Conservation (phyloP, 2,329 filamentous ascomycete species). For the Elsinoe ampelina region DNA sequence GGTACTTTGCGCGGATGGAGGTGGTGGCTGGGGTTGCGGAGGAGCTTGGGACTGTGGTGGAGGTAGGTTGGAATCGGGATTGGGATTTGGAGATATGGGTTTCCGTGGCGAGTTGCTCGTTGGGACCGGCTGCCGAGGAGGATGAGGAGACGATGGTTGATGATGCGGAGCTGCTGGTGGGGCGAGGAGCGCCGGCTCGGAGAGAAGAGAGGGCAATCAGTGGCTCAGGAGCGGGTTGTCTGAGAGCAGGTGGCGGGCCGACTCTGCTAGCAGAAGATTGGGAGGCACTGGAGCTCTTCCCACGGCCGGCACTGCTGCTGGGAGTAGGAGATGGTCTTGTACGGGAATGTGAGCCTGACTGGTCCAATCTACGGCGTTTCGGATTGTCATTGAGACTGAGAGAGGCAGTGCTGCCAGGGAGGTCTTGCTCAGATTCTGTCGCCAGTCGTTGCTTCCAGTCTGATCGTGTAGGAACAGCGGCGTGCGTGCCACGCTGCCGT, state of each 20-base stretch:
- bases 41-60: background rate
- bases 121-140: background rate
- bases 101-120: background rate
- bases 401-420: background rate
- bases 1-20: background rate
- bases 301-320: background rate
- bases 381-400: background rate
- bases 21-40: background rate
- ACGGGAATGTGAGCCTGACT: background rate
- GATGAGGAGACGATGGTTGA: background rate
- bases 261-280: too few relatives aligned
- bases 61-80: background rate
- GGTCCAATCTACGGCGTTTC: background rate
- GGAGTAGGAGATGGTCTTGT: background rate
- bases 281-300: too few relatives aligned
- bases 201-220: background rate
- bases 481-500: slow-evolving; percentile 5
- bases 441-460: background rate
- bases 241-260: background rate
- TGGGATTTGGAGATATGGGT: too few relatives aligned
- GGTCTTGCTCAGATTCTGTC: background rate
- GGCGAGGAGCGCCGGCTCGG: background rate
- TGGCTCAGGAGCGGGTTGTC: background rate
- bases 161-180: background rate
- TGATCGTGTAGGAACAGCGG: background rate